Base-by-base conservation (phyloP, 2,329 filamentous ascomycete genomes). In the Alternaria brassicae region DNA sequence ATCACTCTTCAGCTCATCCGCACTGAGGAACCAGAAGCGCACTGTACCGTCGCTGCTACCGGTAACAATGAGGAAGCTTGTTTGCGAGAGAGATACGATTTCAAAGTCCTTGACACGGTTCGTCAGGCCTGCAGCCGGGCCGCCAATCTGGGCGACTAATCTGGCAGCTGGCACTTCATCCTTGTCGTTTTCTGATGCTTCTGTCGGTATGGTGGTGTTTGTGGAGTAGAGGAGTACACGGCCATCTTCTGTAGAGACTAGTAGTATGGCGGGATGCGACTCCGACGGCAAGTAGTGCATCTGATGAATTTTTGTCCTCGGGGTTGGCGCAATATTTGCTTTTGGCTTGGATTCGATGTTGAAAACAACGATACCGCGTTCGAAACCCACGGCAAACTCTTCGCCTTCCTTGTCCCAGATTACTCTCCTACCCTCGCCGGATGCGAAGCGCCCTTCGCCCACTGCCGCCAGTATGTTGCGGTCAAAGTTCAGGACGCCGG, bases 91-190 rank as follows among this genome's bases (percentile, higher is more conserved):
- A 12, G 78, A 73, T 48, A 95, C 70, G 32, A 93, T 79, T 59
- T 88, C 85, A 77, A 98, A 97, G 73, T 97, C 93, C 80, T 98
- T 99, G 77, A 98, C 88, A 51, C 95, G 88, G 10, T 87, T 85
- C 3, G 81, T 79, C 49, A 95, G 84, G 0, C 88, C 89, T 2
- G 83, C 84, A 28, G 86, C 83, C 66, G 86, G 87, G 12, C 93
- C 93, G 39, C 93, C 94, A 10, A 98, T 76, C 69, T 93, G 87
- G n/a, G 88, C 91, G 12, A 95, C 74, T 17, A 90, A 74, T 42
- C 77, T 76, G 53, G 81, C 82, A 70, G 87, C 86, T 37, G 90
- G 90, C 19, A 87, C 83, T 3, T 82, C 81, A 19, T 79, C 77
- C 27, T 82, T 79, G 13, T 82, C 81, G 10, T 77, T 75, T 21